Conservation (phyloP, 495 filamentous ascomycete species). For the Penicillium parvum region DNA sequence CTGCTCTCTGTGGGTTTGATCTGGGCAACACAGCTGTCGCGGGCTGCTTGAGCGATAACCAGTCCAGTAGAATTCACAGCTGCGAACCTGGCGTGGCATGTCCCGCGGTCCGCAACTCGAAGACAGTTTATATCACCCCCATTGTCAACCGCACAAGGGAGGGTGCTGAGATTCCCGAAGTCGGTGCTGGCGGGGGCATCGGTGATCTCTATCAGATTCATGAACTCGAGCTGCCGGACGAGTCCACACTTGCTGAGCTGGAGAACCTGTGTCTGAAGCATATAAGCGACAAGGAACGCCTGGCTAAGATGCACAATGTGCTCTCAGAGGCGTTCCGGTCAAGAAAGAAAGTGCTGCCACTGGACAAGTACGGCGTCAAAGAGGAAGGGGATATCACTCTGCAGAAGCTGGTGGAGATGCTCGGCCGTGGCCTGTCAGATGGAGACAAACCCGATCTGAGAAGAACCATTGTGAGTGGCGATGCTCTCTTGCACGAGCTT, state of each 20-base stretch:
- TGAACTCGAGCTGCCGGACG: constrained; percentile 56
- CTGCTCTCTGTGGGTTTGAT: constrained; percentile 69
- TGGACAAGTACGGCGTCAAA: constrained; percentile 39
- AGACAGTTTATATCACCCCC: constrained; percentile 72
- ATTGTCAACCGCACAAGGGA: constrained; percentile 57
- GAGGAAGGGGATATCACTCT: constrained; percentile 42
- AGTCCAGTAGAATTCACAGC: constrained; percentile 72
- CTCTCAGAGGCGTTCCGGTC: constrained; percentile 34
- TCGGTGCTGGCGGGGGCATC: constrained; percentile 75
- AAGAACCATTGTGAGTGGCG: constrained; percentile 19
- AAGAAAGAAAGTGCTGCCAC: constrained; percentile 32
- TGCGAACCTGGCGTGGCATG: constrained; percentile 75
- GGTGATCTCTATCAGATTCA: constrained; percentile 64
- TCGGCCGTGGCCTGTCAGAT: constrained; percentile 23
- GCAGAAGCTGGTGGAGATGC: constrained; percentile 35
- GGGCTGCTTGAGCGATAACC: constrained; percentile 66
- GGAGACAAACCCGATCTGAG: constrained; percentile 6
- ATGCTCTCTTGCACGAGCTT: not conserved
- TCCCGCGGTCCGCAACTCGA: constrained; percentile 40
- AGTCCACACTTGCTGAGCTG: constrained; percentile 39
- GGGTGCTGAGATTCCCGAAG: constrained; percentile 62
- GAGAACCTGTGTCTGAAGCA: constrained; percentile 43
- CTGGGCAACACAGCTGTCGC: constrained; percentile 65
- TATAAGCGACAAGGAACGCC: constrained; percentile 31
- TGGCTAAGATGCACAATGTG: constrained; percentile 29